phyloP scores from a whole-genome alignment of 768 basidiomycete species.

The Phylloporus sp. region DNA sequence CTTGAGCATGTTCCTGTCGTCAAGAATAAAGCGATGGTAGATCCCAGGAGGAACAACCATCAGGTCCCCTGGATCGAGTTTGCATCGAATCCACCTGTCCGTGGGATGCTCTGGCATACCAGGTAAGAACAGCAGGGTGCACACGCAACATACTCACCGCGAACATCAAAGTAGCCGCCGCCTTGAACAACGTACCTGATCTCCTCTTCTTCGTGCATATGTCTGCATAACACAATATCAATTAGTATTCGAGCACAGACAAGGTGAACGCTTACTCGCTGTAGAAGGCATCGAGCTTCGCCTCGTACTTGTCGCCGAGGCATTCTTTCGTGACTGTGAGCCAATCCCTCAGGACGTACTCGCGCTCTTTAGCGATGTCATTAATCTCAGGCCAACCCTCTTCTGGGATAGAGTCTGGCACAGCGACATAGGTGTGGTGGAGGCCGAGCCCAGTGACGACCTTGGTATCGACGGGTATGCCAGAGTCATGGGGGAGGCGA shows the following conservation, averaged over 20 bases:
- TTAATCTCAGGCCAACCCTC: slow-evolving; percentile 53
- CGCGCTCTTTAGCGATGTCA: slow-evolving; percentile 56
- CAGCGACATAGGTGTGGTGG: slow-evolving; percentile 61
- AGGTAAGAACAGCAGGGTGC: not conserved
- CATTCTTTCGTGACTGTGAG: slow-evolving; percentile 75
- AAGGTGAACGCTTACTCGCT: slow-evolving; percentile 52
- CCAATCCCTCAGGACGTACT: slow-evolving; percentile 78
- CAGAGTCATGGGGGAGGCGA: slow-evolving; percentile 71
- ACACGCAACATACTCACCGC: slow-evolving; percentile 46
- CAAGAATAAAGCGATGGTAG: slow-evolving; percentile 90
- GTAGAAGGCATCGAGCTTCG: slow-evolving; percentile 78
- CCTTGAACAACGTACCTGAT: slow-evolving; percentile 83
- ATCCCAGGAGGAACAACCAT: slow-evolving; percentile 86
- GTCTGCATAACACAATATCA: slow-evolving; percentile 38
- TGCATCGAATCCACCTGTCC: slow-evolving; percentile 76
- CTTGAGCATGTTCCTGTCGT: slow-evolving; percentile 64
- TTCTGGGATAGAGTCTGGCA: slow-evolving; percentile 37
- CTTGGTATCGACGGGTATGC: slow-evolving; percentile 48
- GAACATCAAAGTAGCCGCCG: slow-evolving; percentile 84
- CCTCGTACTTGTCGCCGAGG: slow-evolving; percentile 76
- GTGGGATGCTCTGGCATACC: slow-evolving; percentile 50
- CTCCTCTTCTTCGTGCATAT: slow-evolving; percentile 94
- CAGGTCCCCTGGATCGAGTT: slow-evolving; percentile 71
- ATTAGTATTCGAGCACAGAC: not conserved
- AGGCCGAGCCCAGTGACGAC: slow-evolving; percentile 58